These are phyloP conservation scores for Calonectria pseudoturangicola DNA, from an alignment of 2,329 filamentous ascomycete genomes.

Conservation along the genomic window DNA sequence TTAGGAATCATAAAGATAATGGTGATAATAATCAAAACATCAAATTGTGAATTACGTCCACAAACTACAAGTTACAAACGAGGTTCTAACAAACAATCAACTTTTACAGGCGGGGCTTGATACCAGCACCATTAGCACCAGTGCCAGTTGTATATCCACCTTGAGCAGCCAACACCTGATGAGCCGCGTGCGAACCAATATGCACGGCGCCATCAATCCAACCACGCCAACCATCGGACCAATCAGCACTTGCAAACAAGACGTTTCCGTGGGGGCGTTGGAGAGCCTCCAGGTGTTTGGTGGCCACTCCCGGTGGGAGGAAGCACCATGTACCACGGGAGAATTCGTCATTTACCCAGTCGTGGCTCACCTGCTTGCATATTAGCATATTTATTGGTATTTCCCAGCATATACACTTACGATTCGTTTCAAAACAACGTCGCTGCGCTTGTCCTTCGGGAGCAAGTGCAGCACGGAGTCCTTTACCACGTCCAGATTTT, in stretches of 20 bases:
- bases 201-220: constrained; percentile 38
- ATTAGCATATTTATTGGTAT: neutral
- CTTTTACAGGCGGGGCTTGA: neutral
- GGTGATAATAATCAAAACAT: too few species aligned
- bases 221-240: constrained; percentile 35
- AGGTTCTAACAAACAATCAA: too few species aligned
- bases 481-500: constrained; percentile 11
- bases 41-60: too few species aligned
- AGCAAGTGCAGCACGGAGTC: constrained; percentile 16
- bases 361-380: neutral
- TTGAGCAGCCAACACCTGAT: constrained; percentile 11
- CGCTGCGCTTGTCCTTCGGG: constrained; percentile 5
- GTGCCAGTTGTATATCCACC: neutral
- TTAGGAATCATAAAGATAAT: neutral
- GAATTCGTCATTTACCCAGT: constrained; percentile 22
- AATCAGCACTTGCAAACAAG: constrained; percentile 36
- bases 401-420: constrained; percentile 5
- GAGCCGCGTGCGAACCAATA: constrained; percentile 24
- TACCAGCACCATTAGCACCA: neutral
- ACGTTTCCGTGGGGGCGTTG: constrained; percentile 32
- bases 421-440: constrained; percentile 27
- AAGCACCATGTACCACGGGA: constrained; percentile 14
- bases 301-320: constrained; percentile 11
- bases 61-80: too few species aligned
- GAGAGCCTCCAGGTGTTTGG: constrained; percentile 26